Conservation (phyloP, 352 stramenopile genomes). For the Salisapilia sapeloensis region DNA sequence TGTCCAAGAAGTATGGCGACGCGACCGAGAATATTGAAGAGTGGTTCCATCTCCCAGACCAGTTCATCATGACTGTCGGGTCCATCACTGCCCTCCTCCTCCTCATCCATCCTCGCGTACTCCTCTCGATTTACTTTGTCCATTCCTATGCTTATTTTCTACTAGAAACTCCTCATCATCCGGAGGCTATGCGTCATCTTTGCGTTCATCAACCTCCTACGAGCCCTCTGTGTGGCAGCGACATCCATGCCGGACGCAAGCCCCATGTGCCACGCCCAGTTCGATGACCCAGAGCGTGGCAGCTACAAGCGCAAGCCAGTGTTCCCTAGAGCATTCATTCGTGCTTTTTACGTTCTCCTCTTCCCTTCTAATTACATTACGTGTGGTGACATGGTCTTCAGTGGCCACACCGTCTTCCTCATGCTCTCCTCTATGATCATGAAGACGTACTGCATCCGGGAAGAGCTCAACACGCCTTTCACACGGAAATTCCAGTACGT, state of each 20-base stretch:
- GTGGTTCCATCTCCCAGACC: conserved; percentile 71
- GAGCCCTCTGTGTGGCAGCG: conserved; percentile 70
- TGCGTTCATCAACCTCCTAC: conserved; percentile 74
- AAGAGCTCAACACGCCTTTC: conserved; percentile 76
- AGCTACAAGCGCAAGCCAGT: conserved; percentile 74
- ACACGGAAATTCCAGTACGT: conserved; percentile 53
- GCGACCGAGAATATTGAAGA: conserved; percentile 72
- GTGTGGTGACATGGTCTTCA: conserved; percentile 83
- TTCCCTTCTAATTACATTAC: conserved; percentile 75
- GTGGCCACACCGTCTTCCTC: conserved; percentile 72
- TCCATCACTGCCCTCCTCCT: conserved; percentile 48
- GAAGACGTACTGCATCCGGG: conserved; percentile 58
- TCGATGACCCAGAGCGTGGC: conserved; percentile 29
- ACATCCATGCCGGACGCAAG: conserved; percentile 76
- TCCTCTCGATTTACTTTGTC: not conserved
- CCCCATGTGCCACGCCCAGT: conserved; percentile 78
- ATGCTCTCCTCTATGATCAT: conserved; percentile 72
- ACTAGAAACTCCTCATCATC: conserved; percentile 61
- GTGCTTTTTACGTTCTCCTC: conserved; percentile 71
- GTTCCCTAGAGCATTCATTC: conserved; percentile 70
- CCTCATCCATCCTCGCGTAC: conserved; percentile 59
- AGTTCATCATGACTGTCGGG: conserved; percentile 61
- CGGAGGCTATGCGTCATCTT: conserved; percentile 75
- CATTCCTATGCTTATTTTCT: conserved; percentile 1
- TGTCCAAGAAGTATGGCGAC: conserved; percentile 69